These are phyloP conservation scores for Metschnikowia koreensis DNA, from an alignment of 805 yeast genomes.

Conservation along the genomic window DNA sequence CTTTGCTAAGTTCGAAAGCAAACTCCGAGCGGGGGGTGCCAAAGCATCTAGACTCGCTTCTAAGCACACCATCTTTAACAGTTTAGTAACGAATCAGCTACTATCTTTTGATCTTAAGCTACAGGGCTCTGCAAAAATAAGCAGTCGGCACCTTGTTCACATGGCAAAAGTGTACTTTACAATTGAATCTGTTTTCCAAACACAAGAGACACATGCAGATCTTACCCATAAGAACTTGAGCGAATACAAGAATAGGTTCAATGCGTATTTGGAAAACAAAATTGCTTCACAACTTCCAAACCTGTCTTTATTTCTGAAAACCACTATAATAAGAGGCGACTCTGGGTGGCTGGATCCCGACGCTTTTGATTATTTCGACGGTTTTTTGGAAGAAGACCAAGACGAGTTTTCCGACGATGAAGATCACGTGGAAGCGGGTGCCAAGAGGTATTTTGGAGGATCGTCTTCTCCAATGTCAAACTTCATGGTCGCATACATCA, in stretches of 20 bases:
- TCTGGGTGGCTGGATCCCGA: slow-evolving; percentile 16
- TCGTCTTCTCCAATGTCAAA: slow-evolving; percentile 28
- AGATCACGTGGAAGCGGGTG: neutral
- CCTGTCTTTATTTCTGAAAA: slow-evolving; percentile 2
- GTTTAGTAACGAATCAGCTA: slow-evolving; percentile 29
- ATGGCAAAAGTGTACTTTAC: slow-evolving; percentile 37
- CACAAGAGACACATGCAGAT: slow-evolving; percentile 15
- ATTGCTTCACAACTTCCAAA: slow-evolving; percentile 24
- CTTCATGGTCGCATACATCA: slow-evolving; percentile 31
- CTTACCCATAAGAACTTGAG: slow-evolving; percentile 17
- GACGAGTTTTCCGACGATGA: slow-evolving; percentile 13
- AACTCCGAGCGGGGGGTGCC: slow-evolving; percentile 18
- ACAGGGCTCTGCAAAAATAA: slow-evolving; percentile 14
- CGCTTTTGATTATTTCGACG: slow-evolving; percentile 18
- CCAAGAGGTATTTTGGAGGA: slow-evolving; percentile 2
- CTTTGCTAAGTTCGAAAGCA: slow-evolving; percentile 22
- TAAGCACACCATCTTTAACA: slow-evolving; percentile 26
- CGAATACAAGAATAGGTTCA: slow-evolving; percentile 25
- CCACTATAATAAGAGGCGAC: neutral
- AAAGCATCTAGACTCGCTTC: slow-evolving; percentile 20
- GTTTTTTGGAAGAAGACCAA: slow-evolving; percentile 10
- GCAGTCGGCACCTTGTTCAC: slow-evolving; percentile 28
- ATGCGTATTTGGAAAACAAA: slow-evolving; percentile 24
- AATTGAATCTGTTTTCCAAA: slow-evolving; percentile 24
- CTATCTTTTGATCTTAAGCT: slow-evolving; percentile 31